Percentiles rank a stretch among this genome's conserved stretches.
phyloP scores from a whole-genome alignment of 83 land plant genomes.

The Picea abies region DNA sequence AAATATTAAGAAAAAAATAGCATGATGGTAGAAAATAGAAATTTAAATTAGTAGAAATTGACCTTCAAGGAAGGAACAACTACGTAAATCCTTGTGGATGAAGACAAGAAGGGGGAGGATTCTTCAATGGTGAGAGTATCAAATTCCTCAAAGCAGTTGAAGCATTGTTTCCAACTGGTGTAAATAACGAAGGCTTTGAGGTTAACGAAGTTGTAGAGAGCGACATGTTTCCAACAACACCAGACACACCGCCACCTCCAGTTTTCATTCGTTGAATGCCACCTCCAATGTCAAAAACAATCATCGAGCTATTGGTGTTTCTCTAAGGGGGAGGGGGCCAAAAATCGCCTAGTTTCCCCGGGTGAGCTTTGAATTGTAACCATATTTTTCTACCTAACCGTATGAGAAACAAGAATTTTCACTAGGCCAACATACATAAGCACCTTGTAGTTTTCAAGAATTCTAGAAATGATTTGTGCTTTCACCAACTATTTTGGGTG shows the following conservation, averaged over 20 bases:
- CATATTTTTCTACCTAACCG: too few relatives aligned
- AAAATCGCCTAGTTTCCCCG: slow-evolving; percentile 62
- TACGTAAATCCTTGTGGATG: too few relatives aligned
- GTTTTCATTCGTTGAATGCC: slow-evolving; percentile 1
- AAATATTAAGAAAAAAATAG: too few relatives aligned
- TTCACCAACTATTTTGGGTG: too few relatives aligned
- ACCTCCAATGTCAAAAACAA: slow-evolving; percentile 41
- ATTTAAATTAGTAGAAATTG: slow-evolving; percentile 6
- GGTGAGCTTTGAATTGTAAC: too few relatives aligned
- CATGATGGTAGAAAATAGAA: not conserved
- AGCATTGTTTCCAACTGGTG: slow-evolving; percentile 59
- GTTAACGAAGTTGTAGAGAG: slow-evolving; percentile 21
- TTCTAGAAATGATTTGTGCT: too few relatives aligned
- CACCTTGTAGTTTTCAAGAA: too few relatives aligned
- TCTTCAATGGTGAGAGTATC: too few relatives aligned
- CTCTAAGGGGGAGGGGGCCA: slow-evolving; percentile 63
- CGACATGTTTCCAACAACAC: slow-evolving; percentile 24
- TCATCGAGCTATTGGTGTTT: slow-evolving; percentile 44
- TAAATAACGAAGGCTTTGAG: slow-evolving; percentile 41
- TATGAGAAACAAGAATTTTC: too few relatives aligned
- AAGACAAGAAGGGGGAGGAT: too few relatives aligned
- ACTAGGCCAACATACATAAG: too few relatives aligned
- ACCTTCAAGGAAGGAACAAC: not conserved
- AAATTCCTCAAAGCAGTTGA: slow-evolving; percentile 79
- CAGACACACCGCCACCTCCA: not conserved